Percentiles rank a stretch among this genome's conserved stretches.
Conservation (phyloP, 2,329 filamentous ascomycete species). For the Cladorrhinum sp. region DNA sequence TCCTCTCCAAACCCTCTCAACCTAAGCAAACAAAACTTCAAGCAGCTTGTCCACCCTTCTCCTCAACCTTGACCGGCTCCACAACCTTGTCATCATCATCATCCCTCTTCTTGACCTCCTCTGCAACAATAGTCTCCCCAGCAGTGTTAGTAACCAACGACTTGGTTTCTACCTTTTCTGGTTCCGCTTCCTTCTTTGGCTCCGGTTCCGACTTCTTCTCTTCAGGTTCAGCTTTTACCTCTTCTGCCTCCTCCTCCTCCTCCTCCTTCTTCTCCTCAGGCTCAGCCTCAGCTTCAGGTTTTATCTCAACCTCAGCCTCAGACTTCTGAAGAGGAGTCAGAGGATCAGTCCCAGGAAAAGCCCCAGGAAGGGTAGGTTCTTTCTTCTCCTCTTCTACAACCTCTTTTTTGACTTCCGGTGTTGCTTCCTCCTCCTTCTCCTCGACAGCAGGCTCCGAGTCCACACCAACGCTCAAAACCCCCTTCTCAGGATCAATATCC, state of each 20-base stretch:
- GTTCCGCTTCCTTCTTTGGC: neutral
- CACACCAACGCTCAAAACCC: constrained; percentile 42
- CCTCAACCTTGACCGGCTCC: constrained; percentile 20
- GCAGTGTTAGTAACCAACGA: constrained; percentile 42
- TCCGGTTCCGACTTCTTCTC: constrained; percentile 7
- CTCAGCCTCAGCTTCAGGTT: neutral
- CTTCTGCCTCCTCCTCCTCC: constrained; percentile 11
- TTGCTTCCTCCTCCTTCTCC: neutral
- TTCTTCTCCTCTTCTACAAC: constrained; percentile 3
- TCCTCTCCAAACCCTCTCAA: neutral
- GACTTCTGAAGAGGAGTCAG: neutral
- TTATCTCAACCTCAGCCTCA: constrained; percentile 14
- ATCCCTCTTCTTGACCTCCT: constrained; percentile 34
- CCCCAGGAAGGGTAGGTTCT: neutral
- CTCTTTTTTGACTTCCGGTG: neutral
- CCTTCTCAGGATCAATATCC: constrained; percentile 51
- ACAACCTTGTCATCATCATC: constrained; percentile 10
- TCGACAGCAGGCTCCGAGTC: constrained; percentile 17
- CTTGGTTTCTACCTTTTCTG: constrained; percentile 27
- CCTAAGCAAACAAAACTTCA: neutral
- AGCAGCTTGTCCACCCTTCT: constrained; percentile 7
- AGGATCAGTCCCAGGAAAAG: neutral
- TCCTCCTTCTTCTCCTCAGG: constrained; percentile 2
- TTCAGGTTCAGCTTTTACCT: constrained; percentile 5
- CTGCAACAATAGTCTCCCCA: constrained; percentile 43